A percentile compares a stretch with the other conserved stretches of the same genome.
These are phyloP conservation scores for Neonectria faginata DNA, from an alignment of 2,329 filamentous ascomycete genomes.

Conservation along the genomic window DNA sequence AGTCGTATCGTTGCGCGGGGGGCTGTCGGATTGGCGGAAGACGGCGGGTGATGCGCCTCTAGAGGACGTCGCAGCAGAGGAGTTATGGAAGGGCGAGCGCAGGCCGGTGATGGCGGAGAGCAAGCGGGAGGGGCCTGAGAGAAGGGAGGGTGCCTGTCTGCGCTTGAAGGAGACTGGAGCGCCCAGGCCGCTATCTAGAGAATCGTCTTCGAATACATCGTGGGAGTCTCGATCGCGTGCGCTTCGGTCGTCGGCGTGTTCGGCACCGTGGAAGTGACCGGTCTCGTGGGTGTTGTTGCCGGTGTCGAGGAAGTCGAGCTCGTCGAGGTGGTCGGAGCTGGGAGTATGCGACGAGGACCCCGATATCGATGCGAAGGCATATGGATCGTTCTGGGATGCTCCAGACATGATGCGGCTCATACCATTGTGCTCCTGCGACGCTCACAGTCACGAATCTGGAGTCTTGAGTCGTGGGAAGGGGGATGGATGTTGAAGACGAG, in stretches of 20 bases:
- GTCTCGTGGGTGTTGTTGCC: constrained; percentile 55
- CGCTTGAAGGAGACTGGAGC: constrained; percentile 78
- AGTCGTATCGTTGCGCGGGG: constrained; percentile 28
- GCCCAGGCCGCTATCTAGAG: constrained; percentile 61
- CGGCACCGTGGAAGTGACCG: constrained; percentile 42
- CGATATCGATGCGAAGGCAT: constrained; percentile 52
- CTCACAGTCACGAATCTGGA: constrained; percentile 36
- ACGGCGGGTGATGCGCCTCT: constrained; percentile 38
- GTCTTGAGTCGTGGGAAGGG: constrained; percentile 12
- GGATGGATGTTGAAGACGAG: neutral
- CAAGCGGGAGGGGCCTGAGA: constrained; percentile 61
- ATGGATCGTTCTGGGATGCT: constrained; percentile 50
- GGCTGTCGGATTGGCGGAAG: constrained; percentile 27
- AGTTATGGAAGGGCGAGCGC: constrained; percentile 40
- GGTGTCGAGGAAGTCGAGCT: constrained; percentile 58
- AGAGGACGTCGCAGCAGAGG: constrained; percentile 28
- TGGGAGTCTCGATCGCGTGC: constrained; percentile 33
- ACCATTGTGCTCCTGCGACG: constrained; percentile 48
- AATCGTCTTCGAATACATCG: constrained; percentile 66
- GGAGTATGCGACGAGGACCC: constrained; percentile 45
- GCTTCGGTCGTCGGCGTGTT: constrained; percentile 12
- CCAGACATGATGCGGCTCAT: constrained; percentile 58
- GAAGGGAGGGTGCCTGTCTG: constrained; percentile 65
- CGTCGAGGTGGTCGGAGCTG: constrained; percentile 57
- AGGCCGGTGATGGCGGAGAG: constrained; percentile 59